Evolutionary conservation across 2,329 filamentous ascomycete genomes (phyloP).

Genomic region (Colletotrichum lini): DNA sequence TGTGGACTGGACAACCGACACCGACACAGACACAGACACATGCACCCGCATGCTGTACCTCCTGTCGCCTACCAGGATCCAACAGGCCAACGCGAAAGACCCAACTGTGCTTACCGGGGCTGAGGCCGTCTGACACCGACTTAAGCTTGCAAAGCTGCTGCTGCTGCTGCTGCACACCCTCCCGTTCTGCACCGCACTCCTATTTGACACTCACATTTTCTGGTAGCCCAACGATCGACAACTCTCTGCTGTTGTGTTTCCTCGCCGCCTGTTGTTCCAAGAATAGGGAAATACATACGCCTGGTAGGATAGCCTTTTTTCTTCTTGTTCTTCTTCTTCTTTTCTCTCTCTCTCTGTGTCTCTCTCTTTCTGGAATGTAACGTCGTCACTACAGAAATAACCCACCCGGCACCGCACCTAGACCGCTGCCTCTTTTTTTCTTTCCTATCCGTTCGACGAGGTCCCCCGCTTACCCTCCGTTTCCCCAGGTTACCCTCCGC

Average conservation of each 20-base stretch:
- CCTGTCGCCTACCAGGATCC: neutral
- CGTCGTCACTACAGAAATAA: conserved; percentile 35
- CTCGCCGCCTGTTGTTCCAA: conserved; percentile 38
- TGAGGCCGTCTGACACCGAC: conserved; percentile 39
- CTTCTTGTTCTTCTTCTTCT: no score
- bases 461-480: conserved; percentile 33
- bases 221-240: conserved; percentile 36
- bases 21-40: conserved; percentile 25
- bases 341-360: no score
- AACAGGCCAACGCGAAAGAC: conserved; percentile 1
- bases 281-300: conserved; percentile 29
- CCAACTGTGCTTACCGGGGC: conserved; percentile 23
- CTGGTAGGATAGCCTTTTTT: conserved; percentile 27
- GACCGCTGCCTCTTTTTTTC: neutral
- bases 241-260: conserved; percentile 30
- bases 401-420: conserved; percentile 6
- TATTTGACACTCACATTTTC: conserved; percentile 34
- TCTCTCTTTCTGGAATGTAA: conserved; percentile 35
- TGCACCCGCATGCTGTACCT: neutral
- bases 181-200: conserved; percentile 37
- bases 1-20: conserved; percentile 42
- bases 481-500: conserved; percentile 35
- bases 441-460: conserved; percentile 14
- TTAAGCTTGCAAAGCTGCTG: conserved; percentile 38
- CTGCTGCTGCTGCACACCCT: conserved; percentile 30